Evolutionary conservation across 2,329 filamentous ascomycete genomes (phyloP).

Genomic region (Cercospora berteroae): DNA sequence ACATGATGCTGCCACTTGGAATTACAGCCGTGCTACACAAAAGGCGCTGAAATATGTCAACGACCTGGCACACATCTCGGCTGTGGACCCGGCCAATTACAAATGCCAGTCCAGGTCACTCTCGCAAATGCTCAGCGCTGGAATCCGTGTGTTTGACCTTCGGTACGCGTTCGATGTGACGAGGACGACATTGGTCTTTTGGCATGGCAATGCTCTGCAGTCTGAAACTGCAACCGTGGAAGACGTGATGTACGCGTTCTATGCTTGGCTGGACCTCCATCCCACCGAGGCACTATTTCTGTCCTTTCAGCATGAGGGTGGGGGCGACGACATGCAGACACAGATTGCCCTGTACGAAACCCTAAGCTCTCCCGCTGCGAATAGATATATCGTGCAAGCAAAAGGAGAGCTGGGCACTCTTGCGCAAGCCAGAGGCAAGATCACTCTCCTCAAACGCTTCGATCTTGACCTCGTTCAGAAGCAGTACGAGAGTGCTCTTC

Average conservation of each 20-base stretch:
- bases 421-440: slow-evolving; percentile 40
- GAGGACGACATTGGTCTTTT: slow-evolving; percentile 49
- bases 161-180: slow-evolving; percentile 51
- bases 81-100: slow-evolving; percentile 39
- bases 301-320: slow-evolving; percentile 50
- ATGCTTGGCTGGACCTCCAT: slow-evolving; percentile 50
- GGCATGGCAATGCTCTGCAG: slow-evolving; percentile 48
- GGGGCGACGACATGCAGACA: slow-evolving; percentile 38
- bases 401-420: slow-evolving; percentile 40
- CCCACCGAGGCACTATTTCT: slow-evolving; percentile 48
- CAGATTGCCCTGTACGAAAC: slow-evolving; percentile 42
- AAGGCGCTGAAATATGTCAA: slow-evolving; percentile 43
- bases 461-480: slow-evolving; percentile 43
- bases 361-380: slow-evolving; percentile 43
- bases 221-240: slow-evolving; percentile 47
- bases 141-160: slow-evolving; percentile 53
- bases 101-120: slow-evolving; percentile 47
- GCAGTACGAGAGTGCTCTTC: slow-evolving; percentile 41
- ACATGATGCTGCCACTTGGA: slow-evolving; percentile 55
- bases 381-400: slow-evolving; percentile 43
- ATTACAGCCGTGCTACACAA: slow-evolving; percentile 48
- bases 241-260: slow-evolving; percentile 50
- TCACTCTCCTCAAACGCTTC: slow-evolving; percentile 49
- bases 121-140: slow-evolving; percentile 44
- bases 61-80: slow-evolving; percentile 39